These are phyloP conservation scores for Calonectria hongkongensis DNA, from an alignment of 2,329 filamentous ascomycete genomes.

Conservation along the genomic window DNA sequence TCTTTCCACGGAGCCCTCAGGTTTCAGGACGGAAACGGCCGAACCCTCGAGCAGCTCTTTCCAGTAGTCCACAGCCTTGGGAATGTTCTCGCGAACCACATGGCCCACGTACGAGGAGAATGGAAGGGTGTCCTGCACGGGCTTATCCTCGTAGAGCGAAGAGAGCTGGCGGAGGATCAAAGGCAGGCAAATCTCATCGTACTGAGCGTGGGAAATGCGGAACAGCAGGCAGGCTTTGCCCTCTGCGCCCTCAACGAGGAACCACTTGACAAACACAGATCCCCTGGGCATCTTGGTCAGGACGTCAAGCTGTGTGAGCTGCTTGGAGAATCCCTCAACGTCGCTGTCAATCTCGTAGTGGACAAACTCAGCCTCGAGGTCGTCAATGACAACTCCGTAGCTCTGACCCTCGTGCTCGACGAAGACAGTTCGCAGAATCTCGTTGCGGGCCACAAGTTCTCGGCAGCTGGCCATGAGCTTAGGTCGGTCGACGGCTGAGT, in stretches of 20 bases:
- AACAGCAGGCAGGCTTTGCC: slow-evolving; percentile 69
- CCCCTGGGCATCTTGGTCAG: slow-evolving; percentile 74
- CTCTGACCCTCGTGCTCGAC: slow-evolving; percentile 70
- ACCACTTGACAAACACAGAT: slow-evolving; percentile 77
- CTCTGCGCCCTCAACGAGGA: slow-evolving; percentile 65
- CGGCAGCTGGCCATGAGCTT: slow-evolving; percentile 70
- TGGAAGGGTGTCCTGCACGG: slow-evolving; percentile 59
- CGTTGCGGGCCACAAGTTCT: slow-evolving; percentile 75
- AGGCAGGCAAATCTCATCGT: slow-evolving; percentile 80
- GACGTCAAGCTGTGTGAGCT: slow-evolving; percentile 74
- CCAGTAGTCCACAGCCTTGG: slow-evolving; percentile 77
- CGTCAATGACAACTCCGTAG: slow-evolving; percentile 75
- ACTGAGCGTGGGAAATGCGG: slow-evolving; percentile 81
- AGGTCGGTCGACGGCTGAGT: slow-evolving; percentile 63
- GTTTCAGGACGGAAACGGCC: slow-evolving; percentile 61
- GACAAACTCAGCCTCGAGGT: slow-evolving; percentile 70
- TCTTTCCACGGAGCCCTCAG: background rate
- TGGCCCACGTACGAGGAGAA: slow-evolving; percentile 64
- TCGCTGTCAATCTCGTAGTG: slow-evolving; percentile 70
- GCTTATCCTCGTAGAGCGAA: slow-evolving; percentile 62
- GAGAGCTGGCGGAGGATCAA: slow-evolving; percentile 76
- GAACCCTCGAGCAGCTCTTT: slow-evolving; percentile 73
- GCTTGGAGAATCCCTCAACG: slow-evolving; percentile 70
- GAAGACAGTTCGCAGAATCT: slow-evolving; percentile 81
- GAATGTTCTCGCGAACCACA: slow-evolving; percentile 62